Base-by-base conservation (phyloP, 495 filamentous ascomycete species). In the Letharia columbiana region DNA sequence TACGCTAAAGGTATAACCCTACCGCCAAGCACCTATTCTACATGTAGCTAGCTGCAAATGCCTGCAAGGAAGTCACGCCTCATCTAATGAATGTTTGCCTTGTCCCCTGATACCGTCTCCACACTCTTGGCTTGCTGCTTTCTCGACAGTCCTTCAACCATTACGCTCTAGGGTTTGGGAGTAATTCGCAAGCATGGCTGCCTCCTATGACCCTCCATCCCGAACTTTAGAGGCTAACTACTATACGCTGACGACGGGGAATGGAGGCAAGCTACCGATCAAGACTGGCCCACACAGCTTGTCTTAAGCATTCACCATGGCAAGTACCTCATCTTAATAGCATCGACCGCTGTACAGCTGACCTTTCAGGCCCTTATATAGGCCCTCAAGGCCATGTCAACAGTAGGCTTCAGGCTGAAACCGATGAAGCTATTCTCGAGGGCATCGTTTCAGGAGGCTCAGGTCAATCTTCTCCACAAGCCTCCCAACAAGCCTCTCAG, bases 241-340 rank as follows among this genome's bases (percentile, higher is more conserved):
- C n/a, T n/a, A n/a, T 57, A 18, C 17, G 33, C 23, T 35, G 8
- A 18, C 20, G 42, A 44, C n/a, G 41, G 60, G 13, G 50, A 58
- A 58, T 65, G 63, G 63, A 47, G 5, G 20, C 23, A 44, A 42
- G 50, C 39, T 20, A 33, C 60, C 18, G 31, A 49, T 35, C 17
- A 60, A 23, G 42, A 60, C 17, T 64, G 50, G 63, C 49, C 63
- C 40, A 58, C 49, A 11, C 31, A 37, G 40, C 15, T 64, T 2
- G 37, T 18, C 35, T 64, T 37, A 28, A 64, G 39, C 41, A 23
- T 42, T 40, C 28, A 41, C n/a, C 54, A 65, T 12, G 63, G 63
- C 31, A 20, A 65, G 40, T 41, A 13, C n/a, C 20, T 18, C 18
- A 18, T 42, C 7, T 44, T 10, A 28, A 3, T 20, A 20, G 31